Evolutionary conservation across 495 filamentous ascomycete genomes (phyloP), one percentile per base, ranked within the genome.

Genomic region (Penicillium maclennaniae): DNA sequence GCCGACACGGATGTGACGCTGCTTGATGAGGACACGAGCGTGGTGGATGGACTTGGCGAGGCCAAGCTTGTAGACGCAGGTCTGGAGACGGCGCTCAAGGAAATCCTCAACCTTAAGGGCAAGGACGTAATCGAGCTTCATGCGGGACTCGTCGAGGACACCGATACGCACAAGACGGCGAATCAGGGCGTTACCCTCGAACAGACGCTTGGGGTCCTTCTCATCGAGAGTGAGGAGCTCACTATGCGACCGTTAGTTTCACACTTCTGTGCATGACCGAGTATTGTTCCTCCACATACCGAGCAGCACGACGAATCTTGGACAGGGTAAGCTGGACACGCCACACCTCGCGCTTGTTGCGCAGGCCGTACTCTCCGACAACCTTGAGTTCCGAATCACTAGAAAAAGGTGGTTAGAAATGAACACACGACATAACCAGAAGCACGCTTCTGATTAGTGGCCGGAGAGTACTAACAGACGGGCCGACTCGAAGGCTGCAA

Each of bases 91-190:
- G 67, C 93, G 92, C 87, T 98, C 93, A 78, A 98, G 83, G 86
- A 98, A 98, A 75, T 98, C 93, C 76, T 98, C 95, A 67, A 88
- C 86, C 80, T 91, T 91, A 57, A 98, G 87, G 74, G 93, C 93
- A 68, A 98, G 83, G 70, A 98, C 93, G 88, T 98, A 98, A 95
- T 98, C 93, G 82, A 98, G 91, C 88, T 96, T 98, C 95, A 97
- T 98, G 84, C 95, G 93, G 74, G 90, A 88, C 83, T 98, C 93
- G 74, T 98, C 93, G 73, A 98, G 88, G 70, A 98, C 93, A 89
- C 93, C 93, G 71, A 97, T 91, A 76, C 93, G 95, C 66, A 98
- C 95, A 52, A 98, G 91, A 85, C 93, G 93, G 71, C 93, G 95
- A 87, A 98, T 98, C 71, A 98, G 83, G 73, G 93, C 93, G 78